phyloP scores from a whole-genome alignment of 441 rosid species.

The Viola pubescens region DNA sequence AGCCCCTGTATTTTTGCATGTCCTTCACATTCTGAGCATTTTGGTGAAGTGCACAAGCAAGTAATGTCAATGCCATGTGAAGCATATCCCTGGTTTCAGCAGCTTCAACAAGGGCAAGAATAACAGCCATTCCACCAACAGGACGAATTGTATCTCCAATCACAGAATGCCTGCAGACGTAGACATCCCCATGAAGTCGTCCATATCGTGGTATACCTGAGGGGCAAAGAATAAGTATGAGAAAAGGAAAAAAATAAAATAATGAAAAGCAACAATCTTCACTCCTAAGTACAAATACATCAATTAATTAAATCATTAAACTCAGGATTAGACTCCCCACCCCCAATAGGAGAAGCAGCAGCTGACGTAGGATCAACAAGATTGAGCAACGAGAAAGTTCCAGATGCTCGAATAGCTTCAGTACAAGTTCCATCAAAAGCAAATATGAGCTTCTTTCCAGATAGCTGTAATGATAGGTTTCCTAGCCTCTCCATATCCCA shows the following conservation, averaged over 20 bases:
- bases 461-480: conserved; percentile 80
- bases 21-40: conserved; percentile 95
- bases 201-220: conserved; percentile 98
- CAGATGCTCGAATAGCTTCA: conserved; percentile 80
- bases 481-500: conserved; percentile 97
- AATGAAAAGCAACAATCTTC: conserved; percentile 1
- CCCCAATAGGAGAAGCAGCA: conserved; percentile 99
- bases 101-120: conserved; percentile 94
- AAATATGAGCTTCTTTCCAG: conserved; percentile 97
- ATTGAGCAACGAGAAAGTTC: conserved; percentile 84
- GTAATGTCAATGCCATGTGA: conserved; percentile 92
- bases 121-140: conserved; percentile 87
- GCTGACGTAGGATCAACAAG: conserved; percentile 99
- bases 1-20: conserved; percentile 97
- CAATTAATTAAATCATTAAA: conserved; percentile 2
- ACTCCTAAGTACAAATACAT: neutral
- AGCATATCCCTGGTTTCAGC: conserved; percentile 97
- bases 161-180: conserved; percentile 79
- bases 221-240: conserved; percentile 6
- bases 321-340: conserved; percentile 30
- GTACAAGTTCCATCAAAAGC: conserved; percentile 98
- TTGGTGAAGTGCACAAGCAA: conserved; percentile 93
- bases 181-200: conserved; percentile 80
- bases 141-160: conserved; percentile 93
- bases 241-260: conserved; percentile 3